Conservation (phyloP, 2,329 filamentous ascomycete species). For the Paecilomyces sp. region DNA sequence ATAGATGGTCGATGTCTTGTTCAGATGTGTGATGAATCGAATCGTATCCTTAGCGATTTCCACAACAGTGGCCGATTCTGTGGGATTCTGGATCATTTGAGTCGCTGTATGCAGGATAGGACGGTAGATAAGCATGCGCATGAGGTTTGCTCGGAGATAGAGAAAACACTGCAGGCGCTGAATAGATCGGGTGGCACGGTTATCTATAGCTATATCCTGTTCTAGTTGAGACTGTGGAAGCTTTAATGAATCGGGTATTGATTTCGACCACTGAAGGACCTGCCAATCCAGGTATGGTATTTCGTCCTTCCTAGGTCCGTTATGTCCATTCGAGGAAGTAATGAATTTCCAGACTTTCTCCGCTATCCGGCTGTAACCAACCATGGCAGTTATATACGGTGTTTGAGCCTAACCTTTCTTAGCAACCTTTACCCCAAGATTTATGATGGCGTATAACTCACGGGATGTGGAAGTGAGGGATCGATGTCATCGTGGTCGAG, state of each 20-base stretch:
- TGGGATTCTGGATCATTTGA: constrained; percentile 68
- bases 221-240: constrained; percentile 50
- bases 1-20: constrained; percentile 56
- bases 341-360: constrained; percentile 82
- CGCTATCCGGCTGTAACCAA: constrained; percentile 71
- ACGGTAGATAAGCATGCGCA: constrained; percentile 81
- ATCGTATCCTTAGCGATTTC: constrained; percentile 60
- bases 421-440: constrained; percentile 4
- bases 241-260: constrained; percentile 57
- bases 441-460: constrained; percentile 29
- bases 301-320: constrained; percentile 63
- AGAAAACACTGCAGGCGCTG: constrained; percentile 74
- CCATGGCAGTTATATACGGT: constrained; percentile 80
- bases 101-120: constrained; percentile 76
- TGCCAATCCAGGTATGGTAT: constrained; percentile 76
- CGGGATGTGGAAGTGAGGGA: constrained; percentile 67
- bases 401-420: constrained; percentile 24
- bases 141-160: constrained; percentile 81
- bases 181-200: constrained; percentile 50
- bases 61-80: constrained; percentile 62
- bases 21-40: constrained; percentile 51
- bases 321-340: constrained; percentile 54
- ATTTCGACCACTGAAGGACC: constrained; percentile 74
- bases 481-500: constrained; percentile 81
- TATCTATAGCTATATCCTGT: constrained; percentile 31